Conservation (phyloP, 2,329 filamentous ascomycete genomes). For the Ophiognomonia clavigignenti-juglandacearum region DNA sequence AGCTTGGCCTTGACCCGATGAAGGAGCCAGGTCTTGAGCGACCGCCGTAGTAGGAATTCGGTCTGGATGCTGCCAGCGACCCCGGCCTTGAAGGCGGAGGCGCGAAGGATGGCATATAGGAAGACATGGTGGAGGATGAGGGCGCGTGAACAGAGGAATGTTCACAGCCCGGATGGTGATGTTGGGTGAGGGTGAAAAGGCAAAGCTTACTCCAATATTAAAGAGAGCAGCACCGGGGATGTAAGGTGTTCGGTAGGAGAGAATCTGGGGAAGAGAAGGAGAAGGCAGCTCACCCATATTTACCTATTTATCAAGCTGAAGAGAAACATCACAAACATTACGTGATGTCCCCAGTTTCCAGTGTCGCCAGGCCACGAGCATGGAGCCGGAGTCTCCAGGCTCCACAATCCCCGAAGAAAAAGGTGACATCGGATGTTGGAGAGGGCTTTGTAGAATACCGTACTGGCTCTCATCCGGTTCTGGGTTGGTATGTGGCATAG, state of each 20-base stretch:
- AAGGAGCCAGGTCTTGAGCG: constrained; percentile 7
- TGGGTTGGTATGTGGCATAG: constrained; percentile 1
- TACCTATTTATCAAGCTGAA: constrained; percentile 10
- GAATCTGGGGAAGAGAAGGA: constrained; percentile 9
- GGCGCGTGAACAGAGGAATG: background rate
- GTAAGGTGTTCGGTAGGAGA: background rate
- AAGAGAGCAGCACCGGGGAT: background rate
- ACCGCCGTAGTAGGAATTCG: constrained; percentile 10
- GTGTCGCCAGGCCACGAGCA: constrained; percentile 1
- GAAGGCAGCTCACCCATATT: background rate
- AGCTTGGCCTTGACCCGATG: background rate
- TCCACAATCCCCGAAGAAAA: background rate
- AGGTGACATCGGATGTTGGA: constrained; percentile 12
- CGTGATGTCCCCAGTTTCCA: constrained; percentile 9
- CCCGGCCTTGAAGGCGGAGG: constrained; percentile 13
- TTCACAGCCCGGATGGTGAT: constrained; percentile 1
- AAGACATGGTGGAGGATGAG: constrained; percentile 6
- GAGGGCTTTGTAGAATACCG: constrained; percentile 10
- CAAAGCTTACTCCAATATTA: background rate
- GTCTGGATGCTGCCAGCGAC: constrained; percentile 13
- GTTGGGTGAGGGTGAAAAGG: background rate
- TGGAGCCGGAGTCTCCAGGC: constrained; percentile 5
- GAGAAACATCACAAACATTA: constrained; percentile 2
- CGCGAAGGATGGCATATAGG: constrained; percentile 13
- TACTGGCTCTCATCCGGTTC: constrained; percentile 10